Evolutionary conservation across 768 basidiomycete species (phyloP).

Genomic region (Pleurotus giganteus): DNA sequence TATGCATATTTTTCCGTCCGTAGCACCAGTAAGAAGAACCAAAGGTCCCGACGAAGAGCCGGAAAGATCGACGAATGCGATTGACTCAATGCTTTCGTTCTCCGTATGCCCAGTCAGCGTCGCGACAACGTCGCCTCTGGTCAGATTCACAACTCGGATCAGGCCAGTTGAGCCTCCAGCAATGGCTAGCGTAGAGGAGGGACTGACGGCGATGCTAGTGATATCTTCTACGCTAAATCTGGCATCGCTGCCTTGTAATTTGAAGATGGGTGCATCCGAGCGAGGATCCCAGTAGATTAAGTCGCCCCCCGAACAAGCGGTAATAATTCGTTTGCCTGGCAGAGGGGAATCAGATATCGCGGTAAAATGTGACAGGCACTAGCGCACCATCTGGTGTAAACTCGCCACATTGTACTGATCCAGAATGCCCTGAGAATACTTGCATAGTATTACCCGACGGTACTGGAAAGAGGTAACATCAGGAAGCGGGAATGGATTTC

Average conservation of each 20-base stretch:
- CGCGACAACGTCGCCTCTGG: conserved; percentile 79
- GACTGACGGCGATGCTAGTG: conserved; percentile 82
- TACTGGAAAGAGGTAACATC: conserved; percentile 45
- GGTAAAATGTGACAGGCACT: neutral
- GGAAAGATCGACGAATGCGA: conserved; percentile 79
- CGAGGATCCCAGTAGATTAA: conserved; percentile 93
- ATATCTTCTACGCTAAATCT: conserved; percentile 83
- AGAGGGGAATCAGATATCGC: conserved; percentile 6
- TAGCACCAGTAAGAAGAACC: conserved; percentile 82
- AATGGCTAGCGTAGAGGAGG: conserved; percentile 85
- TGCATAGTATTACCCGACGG: conserved; percentile 95
- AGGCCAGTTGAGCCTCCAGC: conserved; percentile 85
- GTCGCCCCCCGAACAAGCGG: conserved; percentile 78
- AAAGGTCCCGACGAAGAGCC: conserved; percentile 51
- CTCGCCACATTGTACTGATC: conserved; percentile 79
- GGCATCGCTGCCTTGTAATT: conserved; percentile 65
- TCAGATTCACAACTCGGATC: conserved; percentile 84
- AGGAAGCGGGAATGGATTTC: neutral
- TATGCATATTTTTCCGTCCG: conserved; percentile 91
- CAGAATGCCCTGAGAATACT: conserved; percentile 89
- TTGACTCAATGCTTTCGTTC: conserved; percentile 85
- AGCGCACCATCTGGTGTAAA: conserved; percentile 85
- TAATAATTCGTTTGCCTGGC: conserved; percentile 83
- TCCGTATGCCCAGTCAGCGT: conserved; percentile 82
- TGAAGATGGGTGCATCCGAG: conserved; percentile 73